Conservation (phyloP, 768 basidiomycete genomes). For the Amanita fuliginea region DNA sequence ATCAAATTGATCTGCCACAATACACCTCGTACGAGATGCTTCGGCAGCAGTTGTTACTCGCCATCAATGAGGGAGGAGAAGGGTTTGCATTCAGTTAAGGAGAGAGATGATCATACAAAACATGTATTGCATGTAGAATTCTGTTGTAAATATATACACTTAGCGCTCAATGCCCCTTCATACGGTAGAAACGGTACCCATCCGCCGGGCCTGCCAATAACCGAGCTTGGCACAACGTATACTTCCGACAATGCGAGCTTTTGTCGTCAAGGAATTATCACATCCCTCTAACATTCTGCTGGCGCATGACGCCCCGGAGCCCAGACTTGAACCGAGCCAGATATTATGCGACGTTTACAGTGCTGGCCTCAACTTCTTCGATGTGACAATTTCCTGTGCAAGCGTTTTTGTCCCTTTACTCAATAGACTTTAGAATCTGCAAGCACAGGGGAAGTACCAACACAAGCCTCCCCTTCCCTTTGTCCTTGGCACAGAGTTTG, state of each 20-base stretch:
- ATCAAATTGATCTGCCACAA: conserved; percentile 89
- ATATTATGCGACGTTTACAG: conserved; percentile 70
- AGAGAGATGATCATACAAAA: conserved; percentile 9
- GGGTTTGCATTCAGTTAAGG: conserved; percentile 75
- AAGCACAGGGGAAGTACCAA: conserved; percentile 87
- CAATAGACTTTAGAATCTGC: conserved; percentile 48
- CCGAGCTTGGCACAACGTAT: background rate
- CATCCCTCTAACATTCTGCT: conserved; percentile 58
- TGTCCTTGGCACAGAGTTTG: conserved; percentile 75
- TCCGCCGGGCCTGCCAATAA: background rate
- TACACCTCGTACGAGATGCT: conserved; percentile 97
- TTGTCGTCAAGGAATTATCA: conserved; percentile 57
- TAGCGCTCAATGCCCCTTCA: background rate
- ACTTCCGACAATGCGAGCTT: conserved; percentile 53
- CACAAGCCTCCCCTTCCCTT: conserved; percentile 78
- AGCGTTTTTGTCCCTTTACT: background rate
- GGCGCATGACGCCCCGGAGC: conserved; percentile 45
- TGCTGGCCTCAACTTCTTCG: conserved; percentile 72
- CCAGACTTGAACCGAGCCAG: conserved; percentile 36
- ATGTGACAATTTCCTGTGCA: conserved; percentile 25
- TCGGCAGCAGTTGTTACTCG: conserved; percentile 78
- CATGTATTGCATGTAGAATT: conserved; percentile 2
- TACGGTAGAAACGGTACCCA: no score
- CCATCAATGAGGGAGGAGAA: conserved; percentile 94
- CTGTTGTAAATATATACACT: background rate